These are phyloP conservation scores for Penicillium occitanis DNA, from an alignment of 2,329 filamentous ascomycete genomes.

Conservation along the genomic window DNA sequence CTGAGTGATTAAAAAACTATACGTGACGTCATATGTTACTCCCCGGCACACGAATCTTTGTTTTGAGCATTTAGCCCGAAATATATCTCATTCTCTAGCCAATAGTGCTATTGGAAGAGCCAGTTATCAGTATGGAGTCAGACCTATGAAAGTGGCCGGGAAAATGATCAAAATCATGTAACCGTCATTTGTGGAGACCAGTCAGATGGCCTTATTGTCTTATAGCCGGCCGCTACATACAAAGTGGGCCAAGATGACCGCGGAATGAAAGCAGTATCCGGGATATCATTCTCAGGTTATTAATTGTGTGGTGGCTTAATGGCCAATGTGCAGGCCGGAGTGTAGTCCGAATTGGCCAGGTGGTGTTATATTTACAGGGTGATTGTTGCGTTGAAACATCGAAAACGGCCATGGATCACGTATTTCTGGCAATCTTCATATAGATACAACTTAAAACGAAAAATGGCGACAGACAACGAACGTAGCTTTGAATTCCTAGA, in stretches of 20 bases:
- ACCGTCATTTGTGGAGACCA: neutral
- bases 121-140: no score
- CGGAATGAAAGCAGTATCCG: neutral
- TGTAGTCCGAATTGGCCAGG: neutral
- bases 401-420: no score
- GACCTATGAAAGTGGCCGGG: neutral
- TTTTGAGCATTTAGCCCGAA: neutral
- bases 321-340: neutral
- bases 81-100: no score
- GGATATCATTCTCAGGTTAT: neutral
- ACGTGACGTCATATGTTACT: neutral
- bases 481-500: neutral
- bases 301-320: neutral
- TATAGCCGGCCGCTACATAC: neutral
- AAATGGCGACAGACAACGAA: neutral
- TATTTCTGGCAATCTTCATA: no score
- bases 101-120: no score
- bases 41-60: neutral
- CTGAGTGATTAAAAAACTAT: neutral
- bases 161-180: neutral
- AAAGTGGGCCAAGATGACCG: neutral
- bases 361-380: neutral
- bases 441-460: neutral
- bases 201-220: neutral
- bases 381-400: neutral